Evolutionary conservation across 169 alveolate species (phyloP).

Genomic region (Pseudocohnilembus persalinus): DNA sequence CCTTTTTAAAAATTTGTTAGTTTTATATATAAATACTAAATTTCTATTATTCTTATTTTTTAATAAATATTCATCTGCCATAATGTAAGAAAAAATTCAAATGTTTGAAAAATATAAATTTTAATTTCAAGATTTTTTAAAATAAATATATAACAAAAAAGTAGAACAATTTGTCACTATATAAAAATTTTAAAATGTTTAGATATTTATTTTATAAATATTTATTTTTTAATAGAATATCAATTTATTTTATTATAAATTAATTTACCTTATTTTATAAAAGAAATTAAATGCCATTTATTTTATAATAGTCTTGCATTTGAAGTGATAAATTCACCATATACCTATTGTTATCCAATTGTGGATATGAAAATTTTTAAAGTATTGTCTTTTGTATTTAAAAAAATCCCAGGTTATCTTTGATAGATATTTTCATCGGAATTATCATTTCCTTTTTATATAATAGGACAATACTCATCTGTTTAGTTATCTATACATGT

Average conservation of each 20-base stretch:
- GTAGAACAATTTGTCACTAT: too few relatives aligned
- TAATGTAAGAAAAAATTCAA: too few relatives aligned
- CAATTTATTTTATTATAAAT: neutral
- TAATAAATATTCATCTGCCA: too few relatives aligned
- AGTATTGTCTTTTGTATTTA: constrained; percentile 30
- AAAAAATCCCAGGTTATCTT: constrained; percentile 34
- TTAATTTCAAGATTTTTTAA: too few relatives aligned
- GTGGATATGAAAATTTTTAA: constrained; percentile 14
- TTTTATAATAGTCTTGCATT: constrained; percentile 13
- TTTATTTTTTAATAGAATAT: too few relatives aligned
- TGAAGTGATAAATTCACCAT: constrained; percentile 14
- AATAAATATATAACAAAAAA: too few relatives aligned
- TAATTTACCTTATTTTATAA: constrained; percentile 1
- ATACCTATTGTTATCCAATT: neutral
- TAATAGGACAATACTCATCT: constrained; percentile 12
- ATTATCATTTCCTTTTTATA: constrained; percentile 34
- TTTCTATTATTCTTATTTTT: too few relatives aligned
- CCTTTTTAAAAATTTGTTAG: too few relatives aligned
- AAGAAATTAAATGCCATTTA: constrained; percentile 29
- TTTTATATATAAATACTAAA: too few relatives aligned
- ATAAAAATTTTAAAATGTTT: too few relatives aligned
- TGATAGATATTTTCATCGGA: neutral
- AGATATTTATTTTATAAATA: too few relatives aligned
- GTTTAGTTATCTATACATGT: neutral
- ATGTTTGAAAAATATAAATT: too few relatives aligned